These are phyloP conservation scores for Lasiosphaeria miniovina DNA, from an alignment of 495 filamentous ascomycete genomes.

Conservation along the genomic window DNA sequence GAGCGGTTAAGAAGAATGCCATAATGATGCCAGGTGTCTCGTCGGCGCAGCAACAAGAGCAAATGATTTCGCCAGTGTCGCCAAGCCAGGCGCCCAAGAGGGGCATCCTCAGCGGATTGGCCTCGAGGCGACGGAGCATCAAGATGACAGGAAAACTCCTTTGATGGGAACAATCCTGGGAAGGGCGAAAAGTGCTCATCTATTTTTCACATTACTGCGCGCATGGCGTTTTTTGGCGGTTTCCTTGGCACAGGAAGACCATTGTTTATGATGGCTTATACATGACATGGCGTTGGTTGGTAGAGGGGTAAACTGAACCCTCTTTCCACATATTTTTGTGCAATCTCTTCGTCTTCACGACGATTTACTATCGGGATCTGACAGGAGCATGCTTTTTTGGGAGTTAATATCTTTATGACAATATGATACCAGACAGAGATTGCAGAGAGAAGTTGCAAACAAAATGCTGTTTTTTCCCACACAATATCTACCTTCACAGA, in stretches of 20 bases:
- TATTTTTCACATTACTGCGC: background rate
- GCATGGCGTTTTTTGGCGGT: background rate
- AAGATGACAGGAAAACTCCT: slow-evolving; percentile 27
- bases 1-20: slow-evolving; percentile 35
- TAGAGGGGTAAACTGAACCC: background rate
- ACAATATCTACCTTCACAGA: too few species aligned
- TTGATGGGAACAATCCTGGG: background rate
- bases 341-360: background rate
- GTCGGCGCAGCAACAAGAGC: slow-evolving; percentile 9
- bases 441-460: too few species aligned
- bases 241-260: too few species aligned
- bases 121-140: slow-evolving; percentile 40
- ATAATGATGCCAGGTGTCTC: slow-evolving; percentile 20
- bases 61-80: slow-evolving; percentile 23
- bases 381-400: background rate
- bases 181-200: background rate
- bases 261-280: background rate
- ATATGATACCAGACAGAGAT: too few species aligned
- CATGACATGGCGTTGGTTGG: background rate
- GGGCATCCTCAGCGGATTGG: slow-evolving; percentile 41
- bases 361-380: background rate
- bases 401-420: background rate
- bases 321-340: background rate
- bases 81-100: slow-evolving; percentile 29
- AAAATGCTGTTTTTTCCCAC: too few species aligned